phyloP scores from a whole-genome alignment of 495 filamentous ascomycete species.

The Neurospora sp. region DNA sequence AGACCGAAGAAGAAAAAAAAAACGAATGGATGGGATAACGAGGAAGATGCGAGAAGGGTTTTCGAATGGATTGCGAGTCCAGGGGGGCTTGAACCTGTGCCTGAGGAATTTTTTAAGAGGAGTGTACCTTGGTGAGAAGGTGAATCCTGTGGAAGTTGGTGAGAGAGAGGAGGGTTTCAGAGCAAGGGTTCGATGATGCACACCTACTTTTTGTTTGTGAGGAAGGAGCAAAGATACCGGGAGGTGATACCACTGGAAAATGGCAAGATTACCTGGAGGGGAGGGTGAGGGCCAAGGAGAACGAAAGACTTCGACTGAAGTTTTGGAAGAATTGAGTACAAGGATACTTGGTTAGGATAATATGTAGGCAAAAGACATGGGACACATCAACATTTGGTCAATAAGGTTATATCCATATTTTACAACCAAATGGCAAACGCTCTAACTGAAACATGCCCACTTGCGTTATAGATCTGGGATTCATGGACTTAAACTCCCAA shows the following conservation, averaged over 20 bases:
- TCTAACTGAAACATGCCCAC: background rate
- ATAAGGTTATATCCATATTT: background rate
- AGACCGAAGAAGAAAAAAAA: background rate
- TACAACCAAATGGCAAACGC: background rate
- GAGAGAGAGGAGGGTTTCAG: background rate
- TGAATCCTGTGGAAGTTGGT: background rate
- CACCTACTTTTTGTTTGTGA: no score
- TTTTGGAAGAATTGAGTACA: background rate
- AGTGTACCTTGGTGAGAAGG: background rate
- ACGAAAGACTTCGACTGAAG: background rate
- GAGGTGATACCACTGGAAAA: background rate
- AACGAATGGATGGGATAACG: background rate
- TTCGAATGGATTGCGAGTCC: background rate
- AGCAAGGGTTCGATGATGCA: no score
- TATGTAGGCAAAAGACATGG: background rate
- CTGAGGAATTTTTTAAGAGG: background rate
- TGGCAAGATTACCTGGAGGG: background rate
- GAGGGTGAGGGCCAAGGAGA: background rate
- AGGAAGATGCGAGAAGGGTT: background rate
- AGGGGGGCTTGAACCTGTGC: background rate
- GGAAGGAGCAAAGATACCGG: background rate
- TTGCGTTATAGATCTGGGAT: background rate
- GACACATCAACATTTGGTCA: background rate
- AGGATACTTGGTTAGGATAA: background rate
- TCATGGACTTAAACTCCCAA: background rate